These are phyloP conservation scores for Neckera pumila DNA, from an alignment of 225 moss, liverwort and hornwort species.

Conservation along the genomic window DNA sequence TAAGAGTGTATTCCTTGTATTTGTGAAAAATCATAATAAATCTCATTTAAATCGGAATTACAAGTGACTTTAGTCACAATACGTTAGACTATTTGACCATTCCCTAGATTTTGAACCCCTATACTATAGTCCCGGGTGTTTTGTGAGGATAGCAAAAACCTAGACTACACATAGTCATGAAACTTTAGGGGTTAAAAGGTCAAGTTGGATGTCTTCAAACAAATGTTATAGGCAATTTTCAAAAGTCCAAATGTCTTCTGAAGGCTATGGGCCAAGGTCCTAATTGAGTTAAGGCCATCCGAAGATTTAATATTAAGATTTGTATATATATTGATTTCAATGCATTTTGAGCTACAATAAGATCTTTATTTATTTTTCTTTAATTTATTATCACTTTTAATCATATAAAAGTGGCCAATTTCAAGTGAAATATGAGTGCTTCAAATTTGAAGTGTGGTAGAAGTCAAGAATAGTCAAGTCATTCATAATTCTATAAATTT, in stretches of 20 bases:
- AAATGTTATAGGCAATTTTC: neutral
- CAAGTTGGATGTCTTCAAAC: neutral
- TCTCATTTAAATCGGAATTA: too few species aligned
- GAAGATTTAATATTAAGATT: too few species aligned
- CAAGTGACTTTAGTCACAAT: too few species aligned
- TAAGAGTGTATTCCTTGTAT: too few species aligned
- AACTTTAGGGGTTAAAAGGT: neutral
- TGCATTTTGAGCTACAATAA: neutral
- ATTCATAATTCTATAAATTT: neutral
- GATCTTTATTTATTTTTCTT: neutral
- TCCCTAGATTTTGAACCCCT: too few species aligned
- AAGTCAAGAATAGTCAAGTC: neutral
- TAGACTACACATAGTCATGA: too few species aligned
- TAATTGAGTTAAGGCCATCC: too few species aligned
- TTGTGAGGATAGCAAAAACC: too few species aligned
- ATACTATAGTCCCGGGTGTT: too few species aligned
- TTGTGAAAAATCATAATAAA: too few species aligned
- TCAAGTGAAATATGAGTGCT: neutral
- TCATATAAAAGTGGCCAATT: neutral
- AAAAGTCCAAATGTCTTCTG: neutral
- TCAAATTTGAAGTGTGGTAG: neutral
- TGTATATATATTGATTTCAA: neutral
- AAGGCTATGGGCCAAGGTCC: fast-evolving
- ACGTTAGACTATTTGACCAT: too few species aligned
- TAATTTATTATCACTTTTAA: neutral